These are phyloP conservation scores for Huntiella bhutanensis DNA, from an alignment of 2,329 filamentous ascomycete genomes.

Conservation along the genomic window DNA sequence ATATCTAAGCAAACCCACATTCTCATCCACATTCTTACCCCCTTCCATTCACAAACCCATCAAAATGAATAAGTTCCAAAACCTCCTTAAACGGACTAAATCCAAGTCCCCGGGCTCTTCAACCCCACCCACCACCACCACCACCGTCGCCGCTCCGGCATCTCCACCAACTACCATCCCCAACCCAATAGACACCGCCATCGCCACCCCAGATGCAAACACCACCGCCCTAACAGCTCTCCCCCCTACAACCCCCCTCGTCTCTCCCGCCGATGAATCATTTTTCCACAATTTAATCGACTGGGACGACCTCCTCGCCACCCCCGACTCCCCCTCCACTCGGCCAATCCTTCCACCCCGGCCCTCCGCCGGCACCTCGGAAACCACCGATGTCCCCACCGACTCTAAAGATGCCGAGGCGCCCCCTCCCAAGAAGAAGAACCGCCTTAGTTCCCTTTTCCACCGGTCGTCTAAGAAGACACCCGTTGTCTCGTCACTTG, in stretches of 20 bases:
- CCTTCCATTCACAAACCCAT: neutral
- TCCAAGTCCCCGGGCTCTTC: neutral
- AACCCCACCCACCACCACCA: neutral
- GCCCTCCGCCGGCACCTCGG: neutral
- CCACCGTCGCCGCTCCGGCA: neutral
- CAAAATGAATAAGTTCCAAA: conserved; percentile 43
- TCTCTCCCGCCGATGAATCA: conserved; percentile 29
- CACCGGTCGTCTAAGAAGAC: conserved; percentile 20
- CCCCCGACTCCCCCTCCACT: conserved; percentile 23
- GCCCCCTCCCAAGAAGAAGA: conserved; percentile 17
- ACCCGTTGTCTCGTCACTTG: conserved; percentile 13
- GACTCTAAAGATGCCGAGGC: conserved; percentile 16
- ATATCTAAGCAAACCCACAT: neutral
- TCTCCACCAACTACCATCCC: neutral
- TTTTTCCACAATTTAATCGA: conserved; percentile 37
- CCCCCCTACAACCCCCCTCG: neutral
- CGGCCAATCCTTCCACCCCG: conserved; percentile 37
- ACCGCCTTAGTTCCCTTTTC: conserved; percentile 21
- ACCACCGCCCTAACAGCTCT: neutral
- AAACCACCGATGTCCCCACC: neutral
- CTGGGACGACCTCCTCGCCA: conserved; percentile 6
- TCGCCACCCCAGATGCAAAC: neutral
- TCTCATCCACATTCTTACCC: neutral
- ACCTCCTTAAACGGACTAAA: conserved; percentile 31
- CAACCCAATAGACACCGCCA: neutral